Base-by-base conservation (phyloP, 441 rosid genomes). In the Arabidopsis lyrata region DNA sequence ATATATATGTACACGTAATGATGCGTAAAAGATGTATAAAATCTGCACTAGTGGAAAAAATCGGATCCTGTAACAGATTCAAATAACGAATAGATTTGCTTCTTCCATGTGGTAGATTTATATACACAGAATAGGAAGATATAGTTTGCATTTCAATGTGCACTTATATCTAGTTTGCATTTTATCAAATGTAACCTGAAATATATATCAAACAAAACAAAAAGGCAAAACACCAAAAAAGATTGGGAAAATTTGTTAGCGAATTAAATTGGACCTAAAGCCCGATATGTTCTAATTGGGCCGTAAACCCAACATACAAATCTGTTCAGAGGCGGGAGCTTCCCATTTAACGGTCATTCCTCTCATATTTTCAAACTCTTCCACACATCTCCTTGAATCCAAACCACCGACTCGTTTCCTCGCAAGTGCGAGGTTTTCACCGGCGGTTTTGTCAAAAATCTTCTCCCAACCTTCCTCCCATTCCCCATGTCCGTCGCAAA, bases 381-480 rank as follows among this genome's bases (percentile, higher is more conserved):
- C 59, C 8, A 88, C 79, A 53, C 99, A 95, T 11, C 78, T 73
- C 68, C 69, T 75, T 60, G 74, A n/a, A 15, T 77, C 83, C 73
- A 80, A 38, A 20, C 66, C 81, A 77, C 84, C 60, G 8, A 82
- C 58, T 52, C 78, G 68, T 80, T 78, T 78, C 84, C 97, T 90
- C 24, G 62, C 87, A 8, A 62, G 55, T 12, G 90, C 88, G 2
- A 84, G 73, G 6, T 68, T 76, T 70, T 80, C 64, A 0, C 98
- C 96, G 0, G 81, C 89, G 6, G 60, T 76, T 1, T 56, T 22
- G 10, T 95, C 96, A 5, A 91, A 95, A 41, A 86, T 66, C 50
- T 76, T 71, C 86, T 88, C 95, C 98, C 98, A 95, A 6, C 86
- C 91, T 0, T 66, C 32, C 62, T 85, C 94, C 98, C 96, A 93